These are phyloP conservation scores for Diaporthe batatas DNA, from an alignment of 2,329 filamentous ascomycete species.

Conservation along the genomic window DNA sequence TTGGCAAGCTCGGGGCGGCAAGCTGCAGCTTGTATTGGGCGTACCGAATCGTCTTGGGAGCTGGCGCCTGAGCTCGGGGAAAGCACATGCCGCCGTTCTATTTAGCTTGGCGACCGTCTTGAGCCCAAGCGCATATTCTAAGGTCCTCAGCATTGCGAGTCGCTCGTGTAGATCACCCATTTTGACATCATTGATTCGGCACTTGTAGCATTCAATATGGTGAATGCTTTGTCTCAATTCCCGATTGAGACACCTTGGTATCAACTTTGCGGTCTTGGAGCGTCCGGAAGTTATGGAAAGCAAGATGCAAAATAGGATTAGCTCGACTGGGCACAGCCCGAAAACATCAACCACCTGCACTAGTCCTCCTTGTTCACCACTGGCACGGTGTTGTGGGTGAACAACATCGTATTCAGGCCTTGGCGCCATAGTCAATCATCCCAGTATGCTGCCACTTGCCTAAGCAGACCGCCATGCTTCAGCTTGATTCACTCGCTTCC, in stretches of 20 bases:
- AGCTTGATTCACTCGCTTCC: not conserved
- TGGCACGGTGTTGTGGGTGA: not conserved
- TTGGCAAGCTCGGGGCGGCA: not conserved
- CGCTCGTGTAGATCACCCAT: not conserved
- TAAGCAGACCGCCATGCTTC: not conserved
- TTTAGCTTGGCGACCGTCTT: constrained; percentile 26
- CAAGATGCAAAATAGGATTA: not conserved
- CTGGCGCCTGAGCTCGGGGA: constrained; percentile 9
- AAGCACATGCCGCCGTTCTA: constrained; percentile 25
- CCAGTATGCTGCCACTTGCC: not conserved
- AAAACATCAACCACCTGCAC: not conserved
- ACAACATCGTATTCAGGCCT: not conserved
- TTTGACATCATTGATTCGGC: constrained; percentile 13
- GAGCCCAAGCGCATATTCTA: not conserved
- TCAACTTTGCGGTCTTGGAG: not conserved
- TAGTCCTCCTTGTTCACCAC: not conserved
- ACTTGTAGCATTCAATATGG: not conserved
- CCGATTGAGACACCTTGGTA: not conserved
- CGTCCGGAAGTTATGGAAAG: not conserved
- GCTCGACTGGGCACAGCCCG: constrained; percentile 2
- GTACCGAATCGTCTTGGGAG: not conserved
- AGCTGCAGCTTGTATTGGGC: not conserved
- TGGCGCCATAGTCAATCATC: not conserved
- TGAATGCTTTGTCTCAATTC: not conserved
- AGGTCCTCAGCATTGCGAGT: not conserved